A percentile compares a stretch with the other conserved stretches of the same genome.
Evolutionary conservation across 1,284 basidiomycete genomes (phyloP).

Genomic region (Wallemia mellicola): DNA sequence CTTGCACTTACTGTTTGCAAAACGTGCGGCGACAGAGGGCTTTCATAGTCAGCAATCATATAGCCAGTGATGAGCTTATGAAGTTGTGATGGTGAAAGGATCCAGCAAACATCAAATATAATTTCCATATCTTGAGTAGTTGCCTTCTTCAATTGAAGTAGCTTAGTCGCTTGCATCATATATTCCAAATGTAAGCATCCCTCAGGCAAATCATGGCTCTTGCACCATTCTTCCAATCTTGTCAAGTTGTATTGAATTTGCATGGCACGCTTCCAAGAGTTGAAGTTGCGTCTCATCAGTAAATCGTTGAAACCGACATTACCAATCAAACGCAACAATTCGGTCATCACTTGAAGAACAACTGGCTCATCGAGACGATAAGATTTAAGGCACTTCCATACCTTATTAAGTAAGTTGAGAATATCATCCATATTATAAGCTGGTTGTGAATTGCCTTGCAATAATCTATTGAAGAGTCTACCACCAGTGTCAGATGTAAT

Average conservation of each 20-base stretch:
- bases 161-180: conserved; percentile 96
- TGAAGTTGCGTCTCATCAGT: conserved; percentile 94
- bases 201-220: conserved; percentile 95
- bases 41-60: conserved; percentile 39
- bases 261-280: conserved; percentile 99
- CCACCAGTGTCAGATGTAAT: conserved; percentile 73
- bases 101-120: conserved; percentile 88
- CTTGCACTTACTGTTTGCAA: conserved; percentile 79
- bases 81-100: conserved; percentile 95
- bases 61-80: conserved; percentile 97
- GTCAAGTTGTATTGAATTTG: conserved; percentile 98
- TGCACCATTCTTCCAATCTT: conserved; percentile 91
- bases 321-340: conserved; percentile 82
- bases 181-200: conserved; percentile 92
- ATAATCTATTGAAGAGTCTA: conserved; percentile 69
- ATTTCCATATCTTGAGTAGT: conserved; percentile 87
- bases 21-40: conserved; percentile 85
- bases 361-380: conserved; percentile 98
- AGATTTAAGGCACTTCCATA: conserved; percentile 93
- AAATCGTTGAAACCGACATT: conserved; percentile 97
- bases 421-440: conserved; percentile 99
- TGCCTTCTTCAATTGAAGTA: conserved; percentile 93
- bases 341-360: conserved; percentile 84
- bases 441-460: conserved; percentile 54
- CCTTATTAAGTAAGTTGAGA: conserved; percentile 81